Conservation (phyloP, 2,329 filamentous ascomycete genomes). For the Cladosporium halotolerans region DNA sequence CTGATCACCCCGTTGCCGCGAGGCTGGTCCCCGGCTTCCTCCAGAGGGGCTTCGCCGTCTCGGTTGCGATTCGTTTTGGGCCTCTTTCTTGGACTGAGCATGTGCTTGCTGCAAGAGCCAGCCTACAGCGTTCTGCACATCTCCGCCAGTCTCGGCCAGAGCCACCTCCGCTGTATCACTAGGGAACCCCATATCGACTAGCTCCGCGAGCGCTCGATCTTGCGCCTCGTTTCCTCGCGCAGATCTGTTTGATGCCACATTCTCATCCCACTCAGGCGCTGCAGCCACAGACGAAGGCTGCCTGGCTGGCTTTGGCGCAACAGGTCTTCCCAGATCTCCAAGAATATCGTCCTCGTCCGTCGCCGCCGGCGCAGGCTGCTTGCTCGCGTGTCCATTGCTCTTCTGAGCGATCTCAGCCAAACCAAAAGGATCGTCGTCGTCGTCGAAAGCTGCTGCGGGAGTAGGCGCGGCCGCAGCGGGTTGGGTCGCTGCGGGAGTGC, state of each 20-base stretch:
- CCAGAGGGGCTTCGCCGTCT: conserved; percentile 16
- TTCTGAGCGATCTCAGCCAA: conserved; percentile 43
- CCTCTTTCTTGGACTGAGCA: conserved; percentile 69
- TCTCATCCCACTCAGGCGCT: conserved; percentile 10
- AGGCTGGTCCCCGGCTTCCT: conserved; percentile 19
- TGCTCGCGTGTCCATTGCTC: conserved; percentile 19
- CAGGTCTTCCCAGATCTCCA: conserved; percentile 54
- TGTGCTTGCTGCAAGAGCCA: conserved; percentile 91
- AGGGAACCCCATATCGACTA: conserved; percentile 93
- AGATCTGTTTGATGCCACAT: background rate
- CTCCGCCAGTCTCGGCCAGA: conserved; percentile 70
- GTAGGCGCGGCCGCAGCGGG: conserved; percentile 1
- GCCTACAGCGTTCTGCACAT: conserved; percentile 81
- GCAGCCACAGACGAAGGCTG: conserved; percentile 10
- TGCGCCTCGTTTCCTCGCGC: conserved; percentile 43
- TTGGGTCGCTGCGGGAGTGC: conserved; percentile 28
- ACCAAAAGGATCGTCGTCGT: conserved; percentile 83
- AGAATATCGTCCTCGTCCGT: conserved; percentile 58
- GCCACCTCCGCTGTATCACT: conserved; percentile 76
- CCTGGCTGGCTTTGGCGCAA: conserved; percentile 40
- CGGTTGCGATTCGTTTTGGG: conserved; percentile 30
- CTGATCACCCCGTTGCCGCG: conserved; percentile 29
- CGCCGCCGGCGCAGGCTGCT: conserved; percentile 1
- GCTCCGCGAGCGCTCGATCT: conserved; percentile 75
- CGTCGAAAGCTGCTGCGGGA: conserved; percentile 39